Conservation (phyloP, 176 grass and related monocot genomes). For the Chloris gayana region DNA sequence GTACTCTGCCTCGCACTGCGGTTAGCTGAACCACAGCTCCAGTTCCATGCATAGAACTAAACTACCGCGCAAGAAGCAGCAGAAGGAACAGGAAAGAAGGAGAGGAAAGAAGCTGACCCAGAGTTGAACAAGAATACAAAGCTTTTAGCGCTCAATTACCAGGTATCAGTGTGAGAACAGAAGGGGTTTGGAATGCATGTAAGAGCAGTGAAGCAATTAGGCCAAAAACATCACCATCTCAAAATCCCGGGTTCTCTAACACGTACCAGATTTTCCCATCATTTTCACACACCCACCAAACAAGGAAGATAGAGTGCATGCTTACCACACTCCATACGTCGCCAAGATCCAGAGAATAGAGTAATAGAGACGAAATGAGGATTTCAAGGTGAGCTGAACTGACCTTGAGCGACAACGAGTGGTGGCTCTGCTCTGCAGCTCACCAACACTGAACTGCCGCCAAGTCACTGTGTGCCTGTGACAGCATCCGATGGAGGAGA, state of each 20-base stretch:
- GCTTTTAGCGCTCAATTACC: neutral
- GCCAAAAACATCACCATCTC: constrained; percentile 56
- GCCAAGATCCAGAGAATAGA: constrained; percentile 25
- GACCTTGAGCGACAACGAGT: constrained; percentile 40
- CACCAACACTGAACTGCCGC: constrained; percentile 35
- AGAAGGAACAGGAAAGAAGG: neutral
- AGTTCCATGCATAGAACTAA: constrained; percentile 12
- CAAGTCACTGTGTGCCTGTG: constrained; percentile 37
- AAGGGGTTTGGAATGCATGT: neutral
- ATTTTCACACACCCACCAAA: constrained; percentile 57
- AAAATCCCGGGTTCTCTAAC: neutral
- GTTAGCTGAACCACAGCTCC: constrained; percentile 7
- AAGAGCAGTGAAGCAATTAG: constrained; percentile 25
- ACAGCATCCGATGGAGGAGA: constrained; percentile 52
- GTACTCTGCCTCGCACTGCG: neutral
- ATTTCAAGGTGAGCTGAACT: constrained; percentile 43
- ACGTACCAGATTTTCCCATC: constrained; percentile 46
- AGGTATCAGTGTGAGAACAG: neutral
- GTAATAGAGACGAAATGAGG: constrained; percentile 18
- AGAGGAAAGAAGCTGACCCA: constrained; percentile 1
- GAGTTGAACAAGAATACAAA: neutral
- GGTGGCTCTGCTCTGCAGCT: constrained; percentile 39
- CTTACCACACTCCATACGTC: neutral
- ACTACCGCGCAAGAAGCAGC: neutral
- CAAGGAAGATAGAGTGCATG: constrained; percentile 20